Base-by-base conservation (phyloP, 2,329 filamentous ascomycete genomes). In the Phoma sp. region DNA sequence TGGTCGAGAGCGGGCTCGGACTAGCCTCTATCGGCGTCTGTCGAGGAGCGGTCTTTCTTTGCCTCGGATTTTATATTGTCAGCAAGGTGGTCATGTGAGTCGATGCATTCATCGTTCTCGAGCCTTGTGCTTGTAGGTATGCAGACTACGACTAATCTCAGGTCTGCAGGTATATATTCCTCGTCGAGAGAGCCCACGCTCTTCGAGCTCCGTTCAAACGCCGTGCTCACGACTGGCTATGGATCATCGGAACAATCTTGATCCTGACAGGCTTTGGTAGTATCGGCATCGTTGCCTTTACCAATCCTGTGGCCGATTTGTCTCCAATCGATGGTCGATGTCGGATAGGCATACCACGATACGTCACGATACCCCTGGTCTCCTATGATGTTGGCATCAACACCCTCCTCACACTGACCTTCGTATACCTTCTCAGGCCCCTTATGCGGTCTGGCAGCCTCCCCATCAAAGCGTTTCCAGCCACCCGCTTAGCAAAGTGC, bases 121-220 rank as follows among this genome's bases (percentile, higher is more conserved):
- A n/a, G n/a, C n/a, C n/a, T n/a, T n/a, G n/a, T n/a, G n/a, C n/a
- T n/a, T n/a, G n/a, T n/a, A n/a, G n/a, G n/a, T n/a, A n/a, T n/a
- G n/a, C n/a, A n/a, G n/a, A n/a, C n/a, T n/a, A n/a, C n/a, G n/a
- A n/a, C 28, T 32, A 5, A 18, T 23, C 25, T 26, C 4, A 3
- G n/a, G n/a, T n/a, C n/a, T 2, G 7, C 18, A 74, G 73, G 62
- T 77, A 78, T 47, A 55, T 77, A 4, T 78, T 78, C 51, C 67
- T 79, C 1, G 68, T 78, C 20, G 77, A 79, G 53, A 66, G 77
- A 20, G 68, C 71, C 9, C 76, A 78, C 53, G 68, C 69, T 6
- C 59, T 78, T 14, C 68, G 76, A 30, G 62, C 70, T 6, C 66
- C 73, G 0, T 69, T 71, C 51, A 60, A 65, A 30, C 53, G 65